Evolutionary conservation across 2,329 filamentous ascomycete species (phyloP), one percentile per base, ranked within the genome.

Genomic region (Fusarium ramigenum): DNA sequence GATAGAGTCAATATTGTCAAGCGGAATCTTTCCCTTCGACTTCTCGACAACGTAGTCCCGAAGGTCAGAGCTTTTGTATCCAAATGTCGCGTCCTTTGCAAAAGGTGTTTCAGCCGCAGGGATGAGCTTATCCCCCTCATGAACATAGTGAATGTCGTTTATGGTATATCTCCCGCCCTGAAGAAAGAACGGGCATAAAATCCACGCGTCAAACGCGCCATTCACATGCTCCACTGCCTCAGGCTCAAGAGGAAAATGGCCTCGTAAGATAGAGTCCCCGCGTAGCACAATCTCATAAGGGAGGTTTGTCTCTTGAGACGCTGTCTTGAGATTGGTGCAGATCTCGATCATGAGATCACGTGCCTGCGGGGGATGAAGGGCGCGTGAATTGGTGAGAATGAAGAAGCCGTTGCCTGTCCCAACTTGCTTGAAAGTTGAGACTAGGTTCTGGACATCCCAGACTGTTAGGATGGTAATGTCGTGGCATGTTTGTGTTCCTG

Each of bases 161-260:
- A 90, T 88, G 0, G 88, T 91, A 47, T 87, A 87, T 6, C 89
- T 78, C 0, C 89, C 88, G 10, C 89, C 89, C 71, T 91, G 88
- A 7, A 86, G 80, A 76, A 91, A 91, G 78, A 90, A 90, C 0
- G 89, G 89, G 0, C 87, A 87, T 0, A 91, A 79, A 4, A 90
- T 81, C 84, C 87, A 88, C 0, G 84, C 87, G 69, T 89, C 86
- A 1, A 84, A 83, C 2, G 81, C 77, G 1, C 88, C 88, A 2
- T 89, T 81, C 2, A 86, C 85, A 2, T 82, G 79, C 63, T 88
- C 85, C 1, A 84, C 86, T 0, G 85, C 86, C 57, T 90, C 86
- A 0, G 85, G 82, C 75, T 90, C 88, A 1, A 87, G 79, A 0
- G 88, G 88, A 37, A 90, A 89, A 54, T 90, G 88, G 0, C 88